A percentile compares a stretch with the other conserved stretches of the same genome.
phyloP scores from a whole-genome alignment of 257 asterid genomes.

The Gentiana straminea region DNA sequence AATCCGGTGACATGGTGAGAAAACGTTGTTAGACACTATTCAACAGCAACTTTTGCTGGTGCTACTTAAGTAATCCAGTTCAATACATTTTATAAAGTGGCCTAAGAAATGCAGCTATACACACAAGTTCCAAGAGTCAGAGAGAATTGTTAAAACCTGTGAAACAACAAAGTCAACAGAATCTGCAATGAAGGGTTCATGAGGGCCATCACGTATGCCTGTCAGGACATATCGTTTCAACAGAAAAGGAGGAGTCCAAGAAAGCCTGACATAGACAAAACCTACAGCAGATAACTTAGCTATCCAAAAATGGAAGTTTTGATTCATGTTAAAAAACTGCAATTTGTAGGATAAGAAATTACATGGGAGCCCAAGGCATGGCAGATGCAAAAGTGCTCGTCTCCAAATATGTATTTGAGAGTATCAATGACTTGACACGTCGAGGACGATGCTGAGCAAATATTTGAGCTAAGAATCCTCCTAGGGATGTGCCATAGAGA shows the following conservation, averaged over 20 bases:
- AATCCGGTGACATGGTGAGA: conserved; percentile 4
- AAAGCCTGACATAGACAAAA: conserved; percentile 55
- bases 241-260: conserved; percentile 89
- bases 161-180: conserved; percentile 96
- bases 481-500: conserved; percentile 93
- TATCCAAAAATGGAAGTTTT: neutral
- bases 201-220: conserved; percentile 93
- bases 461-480: conserved; percentile 96
- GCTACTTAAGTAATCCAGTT: too few species aligned
- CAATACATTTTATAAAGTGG: too few species aligned
- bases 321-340: neutral
- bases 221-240: conserved; percentile 79
- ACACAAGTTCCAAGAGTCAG: neutral
- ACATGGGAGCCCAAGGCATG: conserved; percentile 99
- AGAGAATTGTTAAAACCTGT: conserved; percentile 45
- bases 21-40: too few species aligned
- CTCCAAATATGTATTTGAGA: conserved; percentile 89
- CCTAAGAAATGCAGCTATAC: neutral
- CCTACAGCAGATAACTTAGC: conserved; percentile 8
- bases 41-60: too few species aligned
- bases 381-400: conserved; percentile 75
- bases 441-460: conserved; percentile 98
- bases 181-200: conserved; percentile 96
- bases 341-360: conserved; percentile 17
- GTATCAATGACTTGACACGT: conserved; percentile 82